Evolutionary conservation across 1,284 basidiomycete genomes (phyloP).

Genomic region (Tetrapyrgos nigripes): DNA sequence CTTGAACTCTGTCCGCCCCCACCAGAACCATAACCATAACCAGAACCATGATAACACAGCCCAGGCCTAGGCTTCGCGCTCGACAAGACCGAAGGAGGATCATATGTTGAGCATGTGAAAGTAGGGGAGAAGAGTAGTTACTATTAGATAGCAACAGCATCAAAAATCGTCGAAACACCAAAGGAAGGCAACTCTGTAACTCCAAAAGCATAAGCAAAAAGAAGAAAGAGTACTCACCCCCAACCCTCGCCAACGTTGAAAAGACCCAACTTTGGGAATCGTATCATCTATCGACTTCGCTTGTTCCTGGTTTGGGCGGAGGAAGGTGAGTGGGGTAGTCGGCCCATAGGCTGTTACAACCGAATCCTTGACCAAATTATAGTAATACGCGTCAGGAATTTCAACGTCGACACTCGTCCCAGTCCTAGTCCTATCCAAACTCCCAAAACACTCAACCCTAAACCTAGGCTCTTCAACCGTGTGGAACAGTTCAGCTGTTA

Average conservation of each 20-base stretch:
- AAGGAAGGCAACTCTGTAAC: not conserved
- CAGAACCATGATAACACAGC: too few species aligned
- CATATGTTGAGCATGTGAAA: constrained; percentile 14
- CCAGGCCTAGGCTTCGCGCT: constrained; percentile 6
- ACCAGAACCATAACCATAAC: constrained; percentile 4
- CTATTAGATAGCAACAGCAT: too few species aligned
- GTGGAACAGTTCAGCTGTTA: constrained; percentile 17
- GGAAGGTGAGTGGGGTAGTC: too few species aligned
- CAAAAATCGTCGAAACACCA: too few species aligned
- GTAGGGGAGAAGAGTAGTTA: constrained; percentile 19
- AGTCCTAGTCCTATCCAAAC: not conserved
- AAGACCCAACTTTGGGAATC: constrained; percentile 4
- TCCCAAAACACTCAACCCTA: not conserved
- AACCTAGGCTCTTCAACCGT: constrained; percentile 12
- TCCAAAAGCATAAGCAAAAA: constrained; percentile 16
- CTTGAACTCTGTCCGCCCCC: too few species aligned
- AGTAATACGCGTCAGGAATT: too few species aligned
- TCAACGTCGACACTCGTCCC: too few species aligned
- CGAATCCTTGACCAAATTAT: too few species aligned
- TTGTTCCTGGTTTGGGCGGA: too few species aligned
- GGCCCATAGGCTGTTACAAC: too few species aligned
- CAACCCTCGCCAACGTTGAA: constrained; percentile 8
- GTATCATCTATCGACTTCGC: constrained; percentile 16
- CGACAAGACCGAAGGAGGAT: constrained; percentile 16
- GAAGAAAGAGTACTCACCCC: too few species aligned